Base-by-base conservation (phyloP, 768 basidiomycete genomes). In the Heimioporus sp. region DNA sequence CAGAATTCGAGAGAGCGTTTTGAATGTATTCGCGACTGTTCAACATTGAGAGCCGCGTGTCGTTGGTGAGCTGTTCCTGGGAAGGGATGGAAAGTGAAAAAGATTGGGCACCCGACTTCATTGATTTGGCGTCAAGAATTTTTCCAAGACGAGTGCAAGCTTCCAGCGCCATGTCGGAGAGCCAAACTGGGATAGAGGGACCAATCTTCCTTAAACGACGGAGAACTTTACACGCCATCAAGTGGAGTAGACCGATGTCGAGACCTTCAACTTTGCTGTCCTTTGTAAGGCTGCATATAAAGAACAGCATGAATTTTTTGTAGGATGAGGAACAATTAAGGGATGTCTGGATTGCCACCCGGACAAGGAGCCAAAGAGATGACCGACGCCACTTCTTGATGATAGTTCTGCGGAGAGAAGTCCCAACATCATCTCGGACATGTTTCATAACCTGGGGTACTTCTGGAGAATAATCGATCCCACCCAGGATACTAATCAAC, bases 331-430 rank as follows among this genome's bases (percentile, higher is more conserved):
- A 54, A 35, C 53, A 53, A 32, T 49, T 46, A 34, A 70, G 60
- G 1, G 71, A 67, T 0, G 67, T 72, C 55, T 78, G 76, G n/a
- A 76, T 51, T 2, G 72, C 69, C 0, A 80, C 73, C 5, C 78
- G 73, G 35, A 78, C 57, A 15, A 76, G 58, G 7, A 79, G 71
- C 78, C 79, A 81, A 9, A 76, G 60, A 37, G 36, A 37, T 16
- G 36, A n/a, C n/a, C n/a, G n/a, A n/a, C n/a, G n/a, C n/a, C n/a
- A n/a, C n/a, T n/a, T n/a, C n/a, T n/a, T n/a, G n/a, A n/a, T n/a
- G n/a, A n/a, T n/a, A n/a, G n/a, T n/a, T n/a, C n/a, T n/a, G n/a
- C n/a, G n/a, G n/a, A n/a, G n/a, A n/a, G n/a, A n/a, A n/a, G n/a
- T n/a, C n/a, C 17, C 16, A 45, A 34, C 13, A 17, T 35, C 15